Evolutionary conservation across 805 yeast genomes (phyloP), one percentile per base, ranked within the genome.

Genomic region (Spathaspora boniae): DNA sequence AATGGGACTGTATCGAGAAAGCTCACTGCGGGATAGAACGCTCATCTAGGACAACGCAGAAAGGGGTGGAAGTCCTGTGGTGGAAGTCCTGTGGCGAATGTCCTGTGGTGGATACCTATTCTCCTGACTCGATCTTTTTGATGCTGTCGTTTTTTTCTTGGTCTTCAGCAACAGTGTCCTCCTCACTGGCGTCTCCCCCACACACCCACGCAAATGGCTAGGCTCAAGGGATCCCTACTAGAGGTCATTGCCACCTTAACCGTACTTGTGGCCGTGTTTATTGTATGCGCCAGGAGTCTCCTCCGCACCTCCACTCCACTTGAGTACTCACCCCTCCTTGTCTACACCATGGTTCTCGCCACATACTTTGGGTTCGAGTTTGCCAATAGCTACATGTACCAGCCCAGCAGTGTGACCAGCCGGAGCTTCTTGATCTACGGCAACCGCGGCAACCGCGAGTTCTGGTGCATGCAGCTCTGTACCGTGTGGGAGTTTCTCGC

Each of bases 401-500:
- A 54, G 47, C 48, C 56, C 3, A 35, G 44, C 5, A 51, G 50
- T 11, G 53, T 49, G 7, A 43, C 49, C 8, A 42, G 56, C 6
- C 40, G 45, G 26, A 59, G 57, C 52, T 66, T 65, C 31, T 38
- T 66, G 29, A 46, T 66, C 5, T 60, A 54, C 36, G 64, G 67
- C 3, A 63, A 62, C 28, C 39, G 38, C 6, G 72, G 72, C 6
- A 58, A 58, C 37, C 29, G 26, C 6, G 53, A 57, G 29, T 54
- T 62, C 28, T 47, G 60, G 50, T 30, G 46, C 14, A 47, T 64
- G 38, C 70, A 64, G 34, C 9, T 42, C 4, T 18, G 46, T 6
- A 45, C 56, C 4, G 21, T 55, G 3, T 27, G 40, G 41, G 70
- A 64, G 41, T 47, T 41, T 39, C 29, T 46, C 8, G n/a, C n/a